phyloP scores from a whole-genome alignment of 352 stramenopile genomes.

The Globisporangium splendens region DNA sequence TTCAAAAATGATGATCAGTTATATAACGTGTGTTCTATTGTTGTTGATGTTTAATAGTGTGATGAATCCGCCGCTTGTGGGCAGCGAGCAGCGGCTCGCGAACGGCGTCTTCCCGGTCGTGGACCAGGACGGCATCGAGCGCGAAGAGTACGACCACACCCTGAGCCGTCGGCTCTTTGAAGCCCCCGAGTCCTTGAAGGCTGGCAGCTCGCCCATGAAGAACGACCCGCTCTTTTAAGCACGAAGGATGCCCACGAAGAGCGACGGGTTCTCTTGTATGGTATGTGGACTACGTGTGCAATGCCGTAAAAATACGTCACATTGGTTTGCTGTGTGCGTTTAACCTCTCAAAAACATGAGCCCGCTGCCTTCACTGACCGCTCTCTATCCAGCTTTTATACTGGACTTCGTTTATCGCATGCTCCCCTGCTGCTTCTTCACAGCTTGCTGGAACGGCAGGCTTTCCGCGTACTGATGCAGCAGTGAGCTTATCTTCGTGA shows the following conservation, averaged over 20 bases:
- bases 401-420: too few relatives aligned
- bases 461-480: conserved; percentile 37
- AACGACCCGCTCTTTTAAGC: conserved; percentile 74
- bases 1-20: too few relatives aligned
- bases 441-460: conserved; percentile 19
- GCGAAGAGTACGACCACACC: conserved; percentile 48
- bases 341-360: too few relatives aligned
- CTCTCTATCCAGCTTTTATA: too few relatives aligned
- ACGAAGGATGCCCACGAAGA: not conserved
- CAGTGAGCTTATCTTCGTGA: conserved; percentile 24
- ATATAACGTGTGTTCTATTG: not conserved
- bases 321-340: too few relatives aligned
- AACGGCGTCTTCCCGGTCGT: conserved; percentile 71
- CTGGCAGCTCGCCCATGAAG: conserved; percentile 73
- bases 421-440: conserved; percentile 10
- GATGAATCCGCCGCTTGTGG: conserved; percentile 77
- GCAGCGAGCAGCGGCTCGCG: conserved; percentile 39
- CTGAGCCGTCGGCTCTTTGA: conserved; percentile 62
- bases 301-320: too few relatives aligned
- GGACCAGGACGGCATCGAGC: conserved; percentile 58
- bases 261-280: too few relatives aligned
- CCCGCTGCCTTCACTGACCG: too few relatives aligned
- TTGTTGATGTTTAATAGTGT: conserved; percentile 26
- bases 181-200: conserved; percentile 69
- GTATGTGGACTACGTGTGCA: too few relatives aligned